A percentile compares a stretch with the other conserved stretches of the same genome.
phyloP scores from a whole-genome alignment of 129 eudicot species.

The Gnaphalium uliginosum region DNA sequence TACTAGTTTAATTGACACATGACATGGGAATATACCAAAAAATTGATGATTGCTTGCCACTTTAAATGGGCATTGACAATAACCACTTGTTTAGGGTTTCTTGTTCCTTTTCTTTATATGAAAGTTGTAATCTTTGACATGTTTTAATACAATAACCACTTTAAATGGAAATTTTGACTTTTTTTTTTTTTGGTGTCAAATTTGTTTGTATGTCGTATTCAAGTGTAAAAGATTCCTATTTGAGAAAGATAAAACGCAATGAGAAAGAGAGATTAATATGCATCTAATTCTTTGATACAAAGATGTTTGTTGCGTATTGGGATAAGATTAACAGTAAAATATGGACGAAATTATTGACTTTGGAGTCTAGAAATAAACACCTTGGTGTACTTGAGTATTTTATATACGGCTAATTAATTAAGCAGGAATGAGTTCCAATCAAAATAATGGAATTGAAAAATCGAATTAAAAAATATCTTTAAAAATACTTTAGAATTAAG shows the following conservation, averaged over 20 bases:
- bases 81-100: not conserved
- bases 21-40: slow-evolving; percentile 8
- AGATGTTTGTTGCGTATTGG: slow-evolving; percentile 24
- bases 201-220: slow-evolving; percentile 5
- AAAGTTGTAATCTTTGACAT: slow-evolving; percentile 3
- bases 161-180: not conserved
- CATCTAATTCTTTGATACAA: slow-evolving; percentile 13
- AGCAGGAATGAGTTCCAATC: too few relatives aligned
- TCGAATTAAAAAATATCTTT: too few relatives aligned
- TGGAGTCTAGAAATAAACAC: not conserved
- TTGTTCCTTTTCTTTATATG: slow-evolving; percentile 6
- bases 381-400: too few relatives aligned
- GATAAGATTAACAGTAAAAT: slow-evolving; percentile 6
- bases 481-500: too few relatives aligned
- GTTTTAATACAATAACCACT: not conserved
- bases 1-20: not conserved
- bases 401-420: too few relatives aligned
- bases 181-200: not conserved
- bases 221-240: slow-evolving; percentile 10
- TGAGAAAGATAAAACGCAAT: not conserved
- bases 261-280: slow-evolving; percentile 13
- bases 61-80: slow-evolving; percentile 8
- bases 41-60: slow-evolving; percentile 1
- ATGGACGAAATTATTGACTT: slow-evolving; percentile 8
- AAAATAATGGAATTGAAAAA: too few relatives aligned